A percentile compares a stretch with the other conserved stretches of the same genome.
Evolutionary conservation across 2,329 filamentous ascomycete genomes (phyloP).

Genomic region (Juglanconis juglandina): DNA sequence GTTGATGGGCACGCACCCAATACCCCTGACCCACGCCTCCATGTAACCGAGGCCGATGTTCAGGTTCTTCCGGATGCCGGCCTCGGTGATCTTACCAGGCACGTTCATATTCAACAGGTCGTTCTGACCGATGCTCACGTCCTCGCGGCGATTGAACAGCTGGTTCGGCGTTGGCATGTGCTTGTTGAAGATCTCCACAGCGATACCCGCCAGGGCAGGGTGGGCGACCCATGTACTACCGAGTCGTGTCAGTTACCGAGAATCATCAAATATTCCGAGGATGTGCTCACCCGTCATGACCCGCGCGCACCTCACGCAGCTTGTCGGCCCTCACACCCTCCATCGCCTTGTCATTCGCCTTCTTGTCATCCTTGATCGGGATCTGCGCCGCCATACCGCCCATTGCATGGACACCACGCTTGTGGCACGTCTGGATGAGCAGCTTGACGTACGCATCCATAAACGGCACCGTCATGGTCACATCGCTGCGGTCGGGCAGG

Average conservation of each 20-base stretch:
- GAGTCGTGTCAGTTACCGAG: neutral
- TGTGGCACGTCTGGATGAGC: slow-evolving; percentile 97
- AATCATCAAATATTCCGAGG: no score
- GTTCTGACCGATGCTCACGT: slow-evolving; percentile 79
- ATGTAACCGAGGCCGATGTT: slow-evolving; percentile 97
- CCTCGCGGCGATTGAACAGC: slow-evolving; percentile 84
- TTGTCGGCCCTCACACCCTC: slow-evolving; percentile 90
- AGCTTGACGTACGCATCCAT: slow-evolving; percentile 96
- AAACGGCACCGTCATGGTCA: slow-evolving; percentile 98
- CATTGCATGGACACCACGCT: slow-evolving; percentile 97
- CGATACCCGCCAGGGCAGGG: slow-evolving; percentile 84
- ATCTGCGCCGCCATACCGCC: slow-evolving; percentile 98
- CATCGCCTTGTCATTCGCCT: slow-evolving; percentile 92
- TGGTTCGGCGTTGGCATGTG: slow-evolving; percentile 99
- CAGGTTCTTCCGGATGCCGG: slow-evolving; percentile 94
- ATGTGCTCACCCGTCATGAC: slow-evolving; percentile 69
- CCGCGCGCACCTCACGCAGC: slow-evolving; percentile 89
- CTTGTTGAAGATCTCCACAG: slow-evolving; percentile 91
- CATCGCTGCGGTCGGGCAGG: slow-evolving; percentile 81
- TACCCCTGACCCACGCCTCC: slow-evolving; percentile 94
- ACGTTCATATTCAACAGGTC: slow-evolving; percentile 98
- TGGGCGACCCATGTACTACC: slow-evolving; percentile 87
- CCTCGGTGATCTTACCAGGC: slow-evolving; percentile 86
- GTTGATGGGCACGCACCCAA: slow-evolving; percentile 97
- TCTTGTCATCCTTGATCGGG: slow-evolving; percentile 91